Conservation (phyloP, 2,329 filamentous ascomycete genomes). For the Madurella mycetomatis region DNA sequence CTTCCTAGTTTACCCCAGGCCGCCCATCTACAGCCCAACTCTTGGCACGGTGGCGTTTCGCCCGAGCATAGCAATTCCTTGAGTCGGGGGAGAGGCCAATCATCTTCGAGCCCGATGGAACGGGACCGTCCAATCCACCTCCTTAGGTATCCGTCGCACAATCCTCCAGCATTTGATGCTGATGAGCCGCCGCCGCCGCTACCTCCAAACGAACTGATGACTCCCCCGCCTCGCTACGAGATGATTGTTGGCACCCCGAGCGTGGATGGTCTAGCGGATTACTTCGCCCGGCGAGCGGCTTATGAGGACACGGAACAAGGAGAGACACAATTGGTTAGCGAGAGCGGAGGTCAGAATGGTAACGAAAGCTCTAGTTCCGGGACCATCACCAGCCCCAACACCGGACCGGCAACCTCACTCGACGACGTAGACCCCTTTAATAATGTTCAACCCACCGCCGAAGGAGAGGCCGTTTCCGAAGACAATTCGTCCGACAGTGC, state of each 20-base stretch:
- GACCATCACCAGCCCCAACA: conserved; percentile 2
- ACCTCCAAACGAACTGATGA: conserved; percentile 47
- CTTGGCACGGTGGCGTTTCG: conserved; percentile 1
- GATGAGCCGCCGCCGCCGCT: conserved; percentile 67
- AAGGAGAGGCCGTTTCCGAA: conserved; percentile 27
- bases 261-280: conserved; percentile 73
- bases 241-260: conserved; percentile 65
- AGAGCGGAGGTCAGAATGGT: conserved; percentile 4
- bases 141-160: conserved; percentile 77
- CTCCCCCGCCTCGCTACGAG: conserved; percentile 82
- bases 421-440: neutral
- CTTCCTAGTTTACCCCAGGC: conserved; percentile 51
- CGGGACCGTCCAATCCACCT: conserved; percentile 73
- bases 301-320: conserved; percentile 44
- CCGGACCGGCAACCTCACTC: neutral
- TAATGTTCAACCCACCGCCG: neutral
- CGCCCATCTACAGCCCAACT: conserved; percentile 44
- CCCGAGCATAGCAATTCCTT: conserved; percentile 14
- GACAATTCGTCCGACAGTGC: conserved; percentile 35
- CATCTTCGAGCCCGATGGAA: conserved; percentile 30
- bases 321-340: neutral
- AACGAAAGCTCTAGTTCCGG: neutral
- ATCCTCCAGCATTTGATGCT: conserved; percentile 81
- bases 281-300: conserved; percentile 75
- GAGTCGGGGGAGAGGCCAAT: conserved; percentile 23